Evolutionary conservation across 495 filamentous ascomycete species (phyloP), one percentile per base, ranked within the genome.

Genomic region (Glarea lozoyensis): DNA sequence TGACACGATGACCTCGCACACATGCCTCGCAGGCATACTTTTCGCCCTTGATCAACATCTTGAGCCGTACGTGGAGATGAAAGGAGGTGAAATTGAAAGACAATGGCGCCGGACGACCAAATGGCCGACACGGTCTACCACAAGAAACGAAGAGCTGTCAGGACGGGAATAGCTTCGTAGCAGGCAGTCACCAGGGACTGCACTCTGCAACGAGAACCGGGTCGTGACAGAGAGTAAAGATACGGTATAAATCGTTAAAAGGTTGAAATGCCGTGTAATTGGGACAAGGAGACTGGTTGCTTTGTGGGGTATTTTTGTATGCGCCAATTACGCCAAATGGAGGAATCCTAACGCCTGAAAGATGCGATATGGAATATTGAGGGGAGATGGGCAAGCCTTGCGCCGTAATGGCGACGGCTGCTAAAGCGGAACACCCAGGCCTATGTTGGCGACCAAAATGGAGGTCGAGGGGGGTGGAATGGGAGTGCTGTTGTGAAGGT

Each of bases 1-100:
- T 93, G 59, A 94, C 87, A 60, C 87, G 82, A 70, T 94, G 87
- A 59, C 87, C 87, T 64, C 87, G 75, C 63, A 94, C 85, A 70
- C 87, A 94, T 71, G 87, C 87, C 70, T 94, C 87, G 70, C 87
- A 94, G 46, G 54, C 54, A 66, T 74, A 90, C 70, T 90, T 90
- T 70, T 90, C 85, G 62, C 85, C 85, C 66, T 87, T 75, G 61
- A 88, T 87, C 61, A 90, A 68, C 85, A 90, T 90, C 41, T 48
- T 50, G 42, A 21, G 4, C 17, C 23, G 32, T 11, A 12, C 16
- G 29, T 41, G 38, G 40, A 37, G 37, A 34, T 40, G 22, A 41
- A 32, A 33, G 32, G 30, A 19, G 29, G 39, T 17, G 31, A 50
- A 39, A 43, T 36, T n/a, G 16, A 37, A 40, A 45, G 42, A 39